phyloP scores from a whole-genome alignment of 1,284 basidiomycete genomes.

The Apiotrichum mycotoxinovorans region DNA sequence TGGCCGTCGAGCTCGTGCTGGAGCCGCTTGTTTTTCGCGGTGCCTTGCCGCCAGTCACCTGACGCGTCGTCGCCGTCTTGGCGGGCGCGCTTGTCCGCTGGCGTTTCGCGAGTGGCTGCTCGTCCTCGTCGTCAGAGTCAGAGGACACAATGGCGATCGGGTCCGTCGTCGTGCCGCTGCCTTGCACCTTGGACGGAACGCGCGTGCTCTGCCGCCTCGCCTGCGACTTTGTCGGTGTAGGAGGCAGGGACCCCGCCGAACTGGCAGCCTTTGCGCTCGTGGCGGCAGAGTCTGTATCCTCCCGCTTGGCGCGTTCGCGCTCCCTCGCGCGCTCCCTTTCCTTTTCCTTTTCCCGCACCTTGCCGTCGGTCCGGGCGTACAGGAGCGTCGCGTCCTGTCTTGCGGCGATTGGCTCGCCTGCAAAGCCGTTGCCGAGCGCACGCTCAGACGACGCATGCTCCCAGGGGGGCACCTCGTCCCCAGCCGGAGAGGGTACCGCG shows the following conservation, averaged over 20 bases:
- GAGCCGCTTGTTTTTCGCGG: slow-evolving; percentile 12
- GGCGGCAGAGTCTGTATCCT: neutral
- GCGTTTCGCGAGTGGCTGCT: slow-evolving; percentile 12
- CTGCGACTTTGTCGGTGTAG: slow-evolving; percentile 6
- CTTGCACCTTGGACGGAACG: slow-evolving; percentile 3
- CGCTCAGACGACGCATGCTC: slow-evolving; percentile 36
- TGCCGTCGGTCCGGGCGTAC: slow-evolving; percentile 14
- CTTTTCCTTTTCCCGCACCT: neutral
- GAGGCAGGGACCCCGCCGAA: slow-evolving; percentile 9
- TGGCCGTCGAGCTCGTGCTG: neutral
- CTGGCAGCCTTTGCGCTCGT: slow-evolving; percentile 7
- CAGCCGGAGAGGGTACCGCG: slow-evolving; percentile 20
- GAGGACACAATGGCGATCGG: slow-evolving; percentile 36
- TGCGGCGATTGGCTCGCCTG: slow-evolving; percentile 33
- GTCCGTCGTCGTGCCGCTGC: slow-evolving; percentile 30
- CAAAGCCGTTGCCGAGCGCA: slow-evolving; percentile 39
- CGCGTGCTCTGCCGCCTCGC: slow-evolving; percentile 6
- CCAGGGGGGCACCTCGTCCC: slow-evolving; percentile 16
- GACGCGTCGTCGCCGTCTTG: slow-evolving; percentile 18
- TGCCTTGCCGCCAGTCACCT: slow-evolving; percentile 25
- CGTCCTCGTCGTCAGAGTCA: slow-evolving; percentile 26
- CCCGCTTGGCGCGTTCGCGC: neutral
- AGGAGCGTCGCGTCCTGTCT: slow-evolving; percentile 30
- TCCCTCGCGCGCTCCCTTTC: too few species aligned
- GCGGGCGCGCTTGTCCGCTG: slow-evolving; percentile 18